Conservation (phyloP, 225 moss, liverwort and hornwort species). For the Asterella californica region DNA sequence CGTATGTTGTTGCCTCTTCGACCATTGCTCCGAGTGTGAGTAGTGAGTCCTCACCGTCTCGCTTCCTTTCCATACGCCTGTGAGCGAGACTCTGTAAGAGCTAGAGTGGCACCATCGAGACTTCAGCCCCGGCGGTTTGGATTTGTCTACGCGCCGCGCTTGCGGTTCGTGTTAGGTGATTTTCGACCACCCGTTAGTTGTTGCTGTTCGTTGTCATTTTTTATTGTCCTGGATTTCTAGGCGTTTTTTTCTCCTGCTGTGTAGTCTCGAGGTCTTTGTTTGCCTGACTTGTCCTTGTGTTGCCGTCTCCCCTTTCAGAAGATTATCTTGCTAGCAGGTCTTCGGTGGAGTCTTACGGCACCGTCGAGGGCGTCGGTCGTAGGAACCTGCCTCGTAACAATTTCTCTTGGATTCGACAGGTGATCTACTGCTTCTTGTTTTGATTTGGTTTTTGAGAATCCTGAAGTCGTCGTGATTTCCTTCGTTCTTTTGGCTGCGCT, state of each 20-base stretch:
- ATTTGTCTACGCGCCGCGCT: neutral
- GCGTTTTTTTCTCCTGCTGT: neutral
- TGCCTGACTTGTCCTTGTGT: too few relatives aligned
- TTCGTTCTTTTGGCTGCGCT: neutral
- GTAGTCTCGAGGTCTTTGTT: neutral
- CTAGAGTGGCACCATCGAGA: neutral
- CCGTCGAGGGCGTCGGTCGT: neutral
- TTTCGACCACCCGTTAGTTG: neutral
- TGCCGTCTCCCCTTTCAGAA: neutral
- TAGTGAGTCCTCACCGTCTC: conserved; percentile 1
- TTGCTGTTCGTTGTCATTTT: neutral
- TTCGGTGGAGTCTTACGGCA: neutral
- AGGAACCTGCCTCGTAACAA: neutral
- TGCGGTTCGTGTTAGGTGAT: conserved; percentile 1
- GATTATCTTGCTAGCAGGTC: neutral
- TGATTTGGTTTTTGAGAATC: neutral
- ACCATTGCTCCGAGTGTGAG: conserved; percentile 9
- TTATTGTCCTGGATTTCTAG: neutral
- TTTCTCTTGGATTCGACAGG: neutral
- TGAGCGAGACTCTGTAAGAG: neutral
- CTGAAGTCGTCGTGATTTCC: neutral
- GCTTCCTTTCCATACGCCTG: neutral
- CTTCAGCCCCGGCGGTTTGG: conserved; percentile 5
- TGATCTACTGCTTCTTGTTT: neutral
- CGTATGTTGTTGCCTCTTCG: conserved; percentile 1